phyloP scores from a whole-genome alignment of 768 basidiomycete genomes.

The Pholiota conissans region DNA sequence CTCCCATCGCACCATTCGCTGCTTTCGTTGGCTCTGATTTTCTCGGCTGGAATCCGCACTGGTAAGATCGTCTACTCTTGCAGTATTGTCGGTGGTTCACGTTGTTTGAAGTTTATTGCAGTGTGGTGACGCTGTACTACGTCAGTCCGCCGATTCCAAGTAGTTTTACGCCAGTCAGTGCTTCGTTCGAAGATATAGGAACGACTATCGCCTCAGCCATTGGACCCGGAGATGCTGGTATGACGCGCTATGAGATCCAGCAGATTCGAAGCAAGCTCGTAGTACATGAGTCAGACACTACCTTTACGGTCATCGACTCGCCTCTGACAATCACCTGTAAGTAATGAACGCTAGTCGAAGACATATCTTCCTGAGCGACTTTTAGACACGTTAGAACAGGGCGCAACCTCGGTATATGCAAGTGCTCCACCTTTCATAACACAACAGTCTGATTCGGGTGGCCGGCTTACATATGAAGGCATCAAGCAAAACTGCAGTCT shows the following conservation, averaged over 20 bases:
- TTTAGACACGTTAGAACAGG: neutral
- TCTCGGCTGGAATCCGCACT: neutral
- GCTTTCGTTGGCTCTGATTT: neutral
- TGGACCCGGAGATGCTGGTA: neutral
- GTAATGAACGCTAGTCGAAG: no score
- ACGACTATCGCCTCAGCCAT: neutral
- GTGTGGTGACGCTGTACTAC: neutral
- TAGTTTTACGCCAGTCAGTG: neutral
- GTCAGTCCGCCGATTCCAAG: neutral
- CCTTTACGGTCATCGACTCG: neutral
- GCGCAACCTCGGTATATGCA: neutral
- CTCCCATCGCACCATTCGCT: neutral
- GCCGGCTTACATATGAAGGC: neutral
- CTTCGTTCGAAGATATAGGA: neutral
- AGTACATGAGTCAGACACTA: neutral
- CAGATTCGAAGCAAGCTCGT: neutral
- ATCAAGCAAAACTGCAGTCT: neutral
- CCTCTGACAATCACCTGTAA: neutral
- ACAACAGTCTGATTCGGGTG: neutral
- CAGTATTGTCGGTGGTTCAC: neutral
- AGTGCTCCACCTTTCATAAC: neutral
- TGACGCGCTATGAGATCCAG: neutral
- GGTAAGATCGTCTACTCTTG: neutral
- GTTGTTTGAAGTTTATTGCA: neutral
- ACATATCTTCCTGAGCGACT: no score